A percentile compares a stretch with the other conserved stretches of the same genome.
phyloP scores from a whole-genome alignment of 352 stramenopile species.

The Pythium angustatum region DNA sequence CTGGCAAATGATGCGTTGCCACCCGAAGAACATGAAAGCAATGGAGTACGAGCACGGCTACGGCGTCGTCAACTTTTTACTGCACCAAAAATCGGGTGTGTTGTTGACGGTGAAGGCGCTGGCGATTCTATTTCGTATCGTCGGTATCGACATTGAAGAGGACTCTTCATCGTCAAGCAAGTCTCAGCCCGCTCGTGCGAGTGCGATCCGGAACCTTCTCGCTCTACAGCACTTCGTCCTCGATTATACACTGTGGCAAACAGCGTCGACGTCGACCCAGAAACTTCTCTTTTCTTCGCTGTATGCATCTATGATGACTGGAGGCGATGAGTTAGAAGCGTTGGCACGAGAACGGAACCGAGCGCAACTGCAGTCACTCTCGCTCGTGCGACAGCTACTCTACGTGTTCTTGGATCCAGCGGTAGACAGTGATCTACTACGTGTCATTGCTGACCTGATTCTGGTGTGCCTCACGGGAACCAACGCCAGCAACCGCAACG shows the following conservation, averaged over 20 bases:
- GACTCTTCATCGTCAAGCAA: not conserved
- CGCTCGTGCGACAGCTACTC: constrained; percentile 64
- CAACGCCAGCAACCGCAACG: constrained; percentile 32
- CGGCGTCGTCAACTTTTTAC: constrained; percentile 63
- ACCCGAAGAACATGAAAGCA: constrained; percentile 44
- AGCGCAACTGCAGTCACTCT: constrained; percentile 59
- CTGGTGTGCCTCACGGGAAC: constrained; percentile 63
- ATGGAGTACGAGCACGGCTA: constrained; percentile 80
- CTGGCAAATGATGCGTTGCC: constrained; percentile 33
- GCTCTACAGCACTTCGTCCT: constrained; percentile 73
- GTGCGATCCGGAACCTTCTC: constrained; percentile 58
- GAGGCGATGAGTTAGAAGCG: constrained; percentile 36
- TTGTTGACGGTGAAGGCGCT: constrained; percentile 43
- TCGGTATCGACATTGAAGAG: constrained; percentile 47
- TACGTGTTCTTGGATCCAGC: constrained; percentile 67
- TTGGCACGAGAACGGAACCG: constrained; percentile 54
- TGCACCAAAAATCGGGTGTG: constrained; percentile 51
- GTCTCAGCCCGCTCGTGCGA: constrained; percentile 26
- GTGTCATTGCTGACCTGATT: constrained; percentile 66
- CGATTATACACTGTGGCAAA: constrained; percentile 72
- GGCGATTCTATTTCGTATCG: constrained; percentile 50
- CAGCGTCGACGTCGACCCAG: constrained; percentile 37
- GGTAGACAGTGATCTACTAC: constrained; percentile 47
- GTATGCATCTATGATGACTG: constrained; percentile 57
- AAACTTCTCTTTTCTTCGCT: constrained; percentile 64